Evolutionary conservation across 495 filamentous ascomycete genomes (phyloP).

Genomic region (Xylaria flabelliformis): DNA sequence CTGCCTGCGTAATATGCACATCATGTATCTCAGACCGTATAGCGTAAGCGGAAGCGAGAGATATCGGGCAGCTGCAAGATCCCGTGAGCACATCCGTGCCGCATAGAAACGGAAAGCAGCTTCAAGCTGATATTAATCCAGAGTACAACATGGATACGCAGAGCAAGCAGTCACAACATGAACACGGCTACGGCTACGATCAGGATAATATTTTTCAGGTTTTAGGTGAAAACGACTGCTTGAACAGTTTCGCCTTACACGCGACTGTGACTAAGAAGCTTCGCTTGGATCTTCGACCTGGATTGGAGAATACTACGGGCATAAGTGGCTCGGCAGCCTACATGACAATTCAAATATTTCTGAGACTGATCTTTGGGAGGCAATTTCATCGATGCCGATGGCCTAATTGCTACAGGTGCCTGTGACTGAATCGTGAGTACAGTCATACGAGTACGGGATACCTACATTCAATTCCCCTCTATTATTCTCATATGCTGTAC

Average conservation of each 20-base stretch:
- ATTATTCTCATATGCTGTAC: background rate
- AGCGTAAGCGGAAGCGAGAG: background rate
- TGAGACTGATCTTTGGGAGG: background rate
- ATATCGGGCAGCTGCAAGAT: background rate
- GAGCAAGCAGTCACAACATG: background rate
- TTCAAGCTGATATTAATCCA: background rate
- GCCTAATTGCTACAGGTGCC: background rate
- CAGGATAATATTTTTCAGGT: background rate
- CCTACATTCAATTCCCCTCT: background rate
- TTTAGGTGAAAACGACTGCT: background rate
- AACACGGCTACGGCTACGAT: background rate
- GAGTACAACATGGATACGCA: background rate
- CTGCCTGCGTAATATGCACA: background rate
- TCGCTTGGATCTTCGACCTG: background rate
- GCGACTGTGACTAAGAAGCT: background rate
- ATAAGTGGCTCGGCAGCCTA: background rate
- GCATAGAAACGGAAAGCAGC: background rate
- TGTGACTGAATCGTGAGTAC: background rate
- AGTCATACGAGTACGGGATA: background rate
- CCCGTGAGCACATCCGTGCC: background rate
- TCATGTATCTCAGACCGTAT: background rate
- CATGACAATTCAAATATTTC: background rate
- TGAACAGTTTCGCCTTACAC: background rate
- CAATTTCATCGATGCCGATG: background rate
- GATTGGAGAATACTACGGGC: background rate